Percentiles rank a stretch among this genome's conserved stretches.
Evolutionary conservation across 495 filamentous ascomycete species (phyloP).

Genomic region (Aspergillus nidulans): DNA sequence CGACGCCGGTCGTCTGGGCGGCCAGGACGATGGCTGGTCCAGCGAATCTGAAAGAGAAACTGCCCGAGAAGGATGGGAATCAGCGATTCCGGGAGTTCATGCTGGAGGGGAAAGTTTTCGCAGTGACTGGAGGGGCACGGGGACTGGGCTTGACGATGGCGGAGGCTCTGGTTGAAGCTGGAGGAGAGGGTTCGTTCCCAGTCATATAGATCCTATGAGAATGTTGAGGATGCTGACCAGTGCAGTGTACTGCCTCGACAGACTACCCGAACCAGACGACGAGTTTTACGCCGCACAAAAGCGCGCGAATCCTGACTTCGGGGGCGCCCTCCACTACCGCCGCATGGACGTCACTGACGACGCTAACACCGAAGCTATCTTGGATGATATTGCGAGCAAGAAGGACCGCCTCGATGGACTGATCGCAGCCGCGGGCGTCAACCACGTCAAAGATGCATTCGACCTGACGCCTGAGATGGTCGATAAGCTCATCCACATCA

Average conservation of each 20-base stretch:
- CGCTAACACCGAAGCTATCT: conserved; percentile 1
- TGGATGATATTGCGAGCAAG: conserved; percentile 1
- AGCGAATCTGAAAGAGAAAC: neutral
- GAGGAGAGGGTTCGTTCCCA: neutral
- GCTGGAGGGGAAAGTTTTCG: conserved; percentile 3
- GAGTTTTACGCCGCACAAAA: neutral
- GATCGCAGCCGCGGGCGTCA: neutral
- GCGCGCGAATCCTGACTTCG: conserved; percentile 5
- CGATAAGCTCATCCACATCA: conserved; percentile 40
- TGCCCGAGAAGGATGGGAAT: neutral
- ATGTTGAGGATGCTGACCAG: neutral
- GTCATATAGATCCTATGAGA: too few species aligned
- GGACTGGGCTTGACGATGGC: conserved; percentile 6
- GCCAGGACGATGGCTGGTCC: neutral
- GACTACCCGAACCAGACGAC: conserved; percentile 1
- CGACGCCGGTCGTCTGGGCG: neutral
- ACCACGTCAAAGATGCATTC: conserved; percentile 2
- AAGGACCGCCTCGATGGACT: conserved; percentile 2
- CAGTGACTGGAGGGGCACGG: conserved; percentile 6
- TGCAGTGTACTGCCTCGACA: conserved; percentile 1
- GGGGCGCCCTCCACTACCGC: conserved; percentile 4
- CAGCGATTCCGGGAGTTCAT: conserved; percentile 5
- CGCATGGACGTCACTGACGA: conserved; percentile 3
- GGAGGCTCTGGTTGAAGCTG: conserved; percentile 2
- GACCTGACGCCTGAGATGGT: neutral